Base-by-base conservation (phyloP, 352 stramenopile species). In the Globisporangium ultimum region DNA sequence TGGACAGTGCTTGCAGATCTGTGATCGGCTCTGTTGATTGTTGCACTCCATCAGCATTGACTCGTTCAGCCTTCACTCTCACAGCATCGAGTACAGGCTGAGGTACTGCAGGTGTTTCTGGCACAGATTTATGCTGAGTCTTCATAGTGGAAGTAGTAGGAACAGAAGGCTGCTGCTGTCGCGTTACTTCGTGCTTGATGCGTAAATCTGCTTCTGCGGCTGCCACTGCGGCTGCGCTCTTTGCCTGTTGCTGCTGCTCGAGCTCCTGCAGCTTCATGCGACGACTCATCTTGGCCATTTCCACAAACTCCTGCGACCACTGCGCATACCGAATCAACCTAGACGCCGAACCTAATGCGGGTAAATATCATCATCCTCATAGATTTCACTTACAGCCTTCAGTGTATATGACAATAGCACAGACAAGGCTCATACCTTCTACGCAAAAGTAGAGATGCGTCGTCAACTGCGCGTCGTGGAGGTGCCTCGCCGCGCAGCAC, bases 401-500 rank as follows among this genome's bases (percentile, higher is more conserved):
- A 12, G 7, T 12, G 7, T n/a, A n/a, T n/a, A n/a, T n/a, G n/a
- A n/a, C 36, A 41, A n/a, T 18, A 46, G 1, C n/a, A 55, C 17
- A 32, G 17, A 42, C 28, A 6, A 18, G 1, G n/a, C 40, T 7
- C 48, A 2, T 52, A 85, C 80, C 81, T 77, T 88, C 74, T 11
- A 83, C 69, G 59, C 65, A 76, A 59, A 87, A 76, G 63, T 71
- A 86, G n/a, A 77, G 72, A 54, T 91, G 81, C 4, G 36, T 40
- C 14, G 48, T 55, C 24, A 69, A 51, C 18, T 41, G 40, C 18
- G 67, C 64, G 24, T 53, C 22, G 18, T 70, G 60, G 48, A 66
- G 41, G 45, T 87, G 76, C 41, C 74, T 74, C 13, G 48, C 46
- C 0, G 63, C 63, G 56, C 78, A 89, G 66, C 82, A 91, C 3